Conservation (phyloP, 495 filamentous ascomycete genomes). For the Talaromyces stipitatus region DNA sequence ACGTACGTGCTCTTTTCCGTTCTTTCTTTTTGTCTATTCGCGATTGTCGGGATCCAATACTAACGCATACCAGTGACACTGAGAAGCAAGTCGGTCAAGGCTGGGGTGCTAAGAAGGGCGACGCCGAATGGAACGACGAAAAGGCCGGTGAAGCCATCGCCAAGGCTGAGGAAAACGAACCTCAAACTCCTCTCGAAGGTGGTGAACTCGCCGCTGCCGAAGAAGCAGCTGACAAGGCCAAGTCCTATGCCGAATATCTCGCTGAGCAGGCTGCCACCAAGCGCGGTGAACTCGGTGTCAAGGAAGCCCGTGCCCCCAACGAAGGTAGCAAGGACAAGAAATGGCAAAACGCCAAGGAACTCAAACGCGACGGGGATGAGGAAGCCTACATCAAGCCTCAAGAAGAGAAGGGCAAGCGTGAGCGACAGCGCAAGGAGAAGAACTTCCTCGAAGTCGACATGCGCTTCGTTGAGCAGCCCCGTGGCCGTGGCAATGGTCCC, state of each 20-base stretch:
- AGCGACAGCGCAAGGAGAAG: conserved; percentile 90
- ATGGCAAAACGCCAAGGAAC: conserved; percentile 77
- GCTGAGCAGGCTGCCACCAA: conserved; percentile 81
- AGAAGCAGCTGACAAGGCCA: conserved; percentile 81
- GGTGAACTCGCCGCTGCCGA: conserved; percentile 12
- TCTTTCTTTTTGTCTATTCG: background rate
- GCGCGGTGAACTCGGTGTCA: conserved; percentile 59
- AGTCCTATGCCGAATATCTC: conserved; percentile 81
- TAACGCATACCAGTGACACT: conserved; percentile 54
- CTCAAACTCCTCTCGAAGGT: conserved; percentile 35
- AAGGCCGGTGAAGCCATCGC: conserved; percentile 80
- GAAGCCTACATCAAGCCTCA: conserved; percentile 68
- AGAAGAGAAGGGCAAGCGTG: conserved; percentile 74
- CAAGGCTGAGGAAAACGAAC: conserved; percentile 65
- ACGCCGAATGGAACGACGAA: conserved; percentile 80
- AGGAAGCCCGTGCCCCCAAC: conserved; percentile 77
- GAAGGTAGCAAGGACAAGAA: conserved; percentile 89
- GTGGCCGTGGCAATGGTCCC: conserved; percentile 33
- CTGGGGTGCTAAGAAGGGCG: conserved; percentile 79
- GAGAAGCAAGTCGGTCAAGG: conserved; percentile 88
- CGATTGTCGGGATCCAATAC: background rate
- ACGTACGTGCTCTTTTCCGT: conserved; percentile 51
- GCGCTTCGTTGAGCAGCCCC: conserved; percentile 59
- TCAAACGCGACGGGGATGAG: conserved; percentile 63
- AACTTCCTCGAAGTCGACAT: conserved; percentile 79